A percentile compares a stretch with the other conserved stretches of the same genome.
Evolutionary conservation across 2,329 filamentous ascomycete genomes (phyloP).

Genomic region (Paecilomyces variotii): DNA sequence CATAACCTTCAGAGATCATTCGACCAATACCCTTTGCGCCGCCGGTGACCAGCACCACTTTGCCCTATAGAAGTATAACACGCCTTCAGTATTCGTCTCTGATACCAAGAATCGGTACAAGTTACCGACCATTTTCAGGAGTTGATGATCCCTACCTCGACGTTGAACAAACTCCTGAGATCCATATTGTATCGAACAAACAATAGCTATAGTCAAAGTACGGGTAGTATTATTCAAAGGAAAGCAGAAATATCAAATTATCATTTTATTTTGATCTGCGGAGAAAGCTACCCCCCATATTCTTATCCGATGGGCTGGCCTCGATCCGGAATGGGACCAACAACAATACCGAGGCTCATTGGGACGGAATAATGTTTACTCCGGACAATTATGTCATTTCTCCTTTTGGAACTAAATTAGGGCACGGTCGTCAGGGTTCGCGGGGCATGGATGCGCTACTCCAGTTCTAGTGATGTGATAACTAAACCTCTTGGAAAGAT

Average conservation of each 20-base stretch:
- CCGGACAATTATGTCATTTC: conserved; percentile 9
- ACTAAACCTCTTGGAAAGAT: no score
- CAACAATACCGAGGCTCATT: conserved; percentile 19
- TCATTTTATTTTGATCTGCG: neutral
- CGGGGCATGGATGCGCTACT: conserved; percentile 13
- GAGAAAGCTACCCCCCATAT: neutral
- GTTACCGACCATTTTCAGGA: conserved; percentile 42
- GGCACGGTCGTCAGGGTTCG: conserved; percentile 20
- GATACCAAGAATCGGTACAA: conserved; percentile 49
- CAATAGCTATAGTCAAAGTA: neutral
- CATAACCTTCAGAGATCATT: conserved; percentile 48
- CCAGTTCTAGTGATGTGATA: no score
- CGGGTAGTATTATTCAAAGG: neutral
- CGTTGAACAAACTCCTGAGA: conserved; percentile 47
- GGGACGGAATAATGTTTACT: conserved; percentile 7
- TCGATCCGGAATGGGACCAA: neutral
- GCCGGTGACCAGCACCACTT: conserved; percentile 44
- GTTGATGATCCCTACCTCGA: conserved; percentile 42
- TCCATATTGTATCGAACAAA: conserved; percentile 39
- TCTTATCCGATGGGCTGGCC: conserved; percentile 14
- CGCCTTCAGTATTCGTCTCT: neutral
- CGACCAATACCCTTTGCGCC: conserved; percentile 46
- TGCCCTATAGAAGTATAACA: conserved; percentile 20
- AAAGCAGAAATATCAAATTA: neutral
- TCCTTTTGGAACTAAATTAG: conserved; percentile 16